Evolutionary conservation across 768 basidiomycete species (phyloP).

Genomic region (Hortiboletus campestris): DNA sequence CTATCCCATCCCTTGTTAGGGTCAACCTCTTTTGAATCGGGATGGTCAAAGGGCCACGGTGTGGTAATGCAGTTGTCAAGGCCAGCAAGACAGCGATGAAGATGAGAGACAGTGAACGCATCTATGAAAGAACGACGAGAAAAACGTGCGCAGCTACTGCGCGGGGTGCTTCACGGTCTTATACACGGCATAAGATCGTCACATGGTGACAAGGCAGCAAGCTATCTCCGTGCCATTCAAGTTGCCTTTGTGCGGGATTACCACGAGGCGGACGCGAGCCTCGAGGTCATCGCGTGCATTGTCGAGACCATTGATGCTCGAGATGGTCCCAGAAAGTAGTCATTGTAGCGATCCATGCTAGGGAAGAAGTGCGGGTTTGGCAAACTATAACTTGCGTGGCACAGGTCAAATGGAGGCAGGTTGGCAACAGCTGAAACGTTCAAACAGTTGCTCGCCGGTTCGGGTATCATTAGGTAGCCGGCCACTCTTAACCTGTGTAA

Average conservation of each 20-base stretch:
- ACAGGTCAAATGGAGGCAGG: background rate
- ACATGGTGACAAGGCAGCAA: background rate
- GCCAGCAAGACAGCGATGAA: constrained; percentile 10
- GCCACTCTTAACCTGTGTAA: background rate
- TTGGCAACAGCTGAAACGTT: background rate
- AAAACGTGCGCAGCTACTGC: background rate
- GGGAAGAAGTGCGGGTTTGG: too few species aligned
- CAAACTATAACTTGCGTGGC: background rate
- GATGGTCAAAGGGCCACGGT: constrained; percentile 13
- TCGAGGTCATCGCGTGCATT: background rate
- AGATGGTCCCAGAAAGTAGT: background rate
- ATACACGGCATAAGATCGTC: background rate
- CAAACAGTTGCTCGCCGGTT: background rate
- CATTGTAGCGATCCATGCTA: background rate
- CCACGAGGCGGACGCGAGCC: background rate
- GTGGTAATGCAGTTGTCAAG: constrained; percentile 17
- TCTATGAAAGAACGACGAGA: constrained; percentile 1
- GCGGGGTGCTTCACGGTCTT: background rate
- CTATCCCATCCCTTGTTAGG: constrained; percentile 12
- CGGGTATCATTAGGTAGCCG: constrained; percentile 3
- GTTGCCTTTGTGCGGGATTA: background rate
- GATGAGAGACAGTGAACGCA: constrained; percentile 9
- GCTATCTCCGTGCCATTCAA: background rate
- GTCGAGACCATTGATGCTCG: background rate
- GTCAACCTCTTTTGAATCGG: constrained; percentile 16